phyloP scores from a whole-genome alignment of 2,329 filamentous ascomycete genomes.

The Venturia aucupariae region DNA sequence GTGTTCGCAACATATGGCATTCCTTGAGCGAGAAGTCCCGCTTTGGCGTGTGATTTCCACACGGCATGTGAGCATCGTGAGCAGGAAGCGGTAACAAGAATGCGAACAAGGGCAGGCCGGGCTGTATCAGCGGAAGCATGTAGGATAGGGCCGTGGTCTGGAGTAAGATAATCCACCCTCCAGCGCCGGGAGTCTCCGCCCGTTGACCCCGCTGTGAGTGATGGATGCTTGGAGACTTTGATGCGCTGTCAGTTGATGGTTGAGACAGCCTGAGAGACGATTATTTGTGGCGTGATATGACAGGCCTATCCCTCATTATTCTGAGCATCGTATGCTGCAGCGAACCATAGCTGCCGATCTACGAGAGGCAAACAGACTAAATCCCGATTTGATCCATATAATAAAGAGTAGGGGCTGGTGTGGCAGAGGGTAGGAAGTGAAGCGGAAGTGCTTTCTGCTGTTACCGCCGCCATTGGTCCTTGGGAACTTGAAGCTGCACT shows the following conservation, averaged over 20 bases:
- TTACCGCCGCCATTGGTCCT: too few relatives aligned
- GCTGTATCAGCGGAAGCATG: too few relatives aligned
- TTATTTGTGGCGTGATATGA: neutral
- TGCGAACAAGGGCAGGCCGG: neutral
- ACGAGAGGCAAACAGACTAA: neutral
- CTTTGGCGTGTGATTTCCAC: neutral
- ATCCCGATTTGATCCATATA: neutral
- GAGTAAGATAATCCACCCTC: neutral
- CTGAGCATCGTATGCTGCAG: neutral
- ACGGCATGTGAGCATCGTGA: neutral
- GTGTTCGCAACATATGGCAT: too few relatives aligned
- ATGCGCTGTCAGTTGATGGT: conserved; percentile 2
- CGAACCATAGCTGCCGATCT: neutral
- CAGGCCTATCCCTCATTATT: neutral
- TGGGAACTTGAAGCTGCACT: too few relatives aligned
- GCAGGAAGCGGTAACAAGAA: neutral
- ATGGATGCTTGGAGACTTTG: neutral
- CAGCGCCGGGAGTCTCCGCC: neutral
- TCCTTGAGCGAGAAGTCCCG: neutral
- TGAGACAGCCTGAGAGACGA: neutral
- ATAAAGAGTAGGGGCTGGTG: too few relatives aligned
- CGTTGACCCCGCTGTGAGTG: neutral
- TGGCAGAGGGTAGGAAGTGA: neutral
- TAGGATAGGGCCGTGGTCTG: neutral
- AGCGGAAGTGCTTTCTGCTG: conserved; percentile 5